Base-by-base conservation (phyloP, 2,329 filamentous ascomycete genomes). In the Fusarium buxicola region DNA sequence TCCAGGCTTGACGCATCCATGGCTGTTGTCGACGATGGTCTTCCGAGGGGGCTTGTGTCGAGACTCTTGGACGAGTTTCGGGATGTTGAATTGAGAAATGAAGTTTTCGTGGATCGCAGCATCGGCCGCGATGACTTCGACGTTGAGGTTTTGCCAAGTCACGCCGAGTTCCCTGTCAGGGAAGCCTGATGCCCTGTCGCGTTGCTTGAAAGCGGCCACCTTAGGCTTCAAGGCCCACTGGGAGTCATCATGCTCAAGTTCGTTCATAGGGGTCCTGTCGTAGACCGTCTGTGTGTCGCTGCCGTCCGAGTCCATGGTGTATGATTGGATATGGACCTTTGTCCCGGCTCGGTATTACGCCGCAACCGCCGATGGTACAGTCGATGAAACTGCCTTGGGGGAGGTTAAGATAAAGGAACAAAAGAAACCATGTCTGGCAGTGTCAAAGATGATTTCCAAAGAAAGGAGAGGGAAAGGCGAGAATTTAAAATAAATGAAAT, bases 1-100 rank as follows among this genome's bases (percentile, higher is more conserved):
- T 16, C 89, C 90, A 0, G 89, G 89, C 72, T 88, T 88, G 46
- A 92, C 86, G 64, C 87, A 90, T 10, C 89, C 89, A 70, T 88
- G 84, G 55, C 83, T 86, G 66, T 85, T 81, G 49, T 89, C 82
- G 18, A 92, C 75, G 40, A 92, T 88, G 0, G 87, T 89, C 61
- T 84, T 85, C 16, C 89, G 74, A 0, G 88, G 85, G 0, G 84
- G 82, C 66, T 85, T 87, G 38, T 77, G 78, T 63, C 78, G 78
- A 54, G 77, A 78, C 63, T 88, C 86, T 65, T 79, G 82, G 63
- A 84, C 65, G n/a, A 81, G 76, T 31, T 83, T 79, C 25, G 81
- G 78, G 3, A 88, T 73, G 69, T 85, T 86, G 77, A 83, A 85
- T 62, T 85, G 86, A 0, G 84, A 85, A 1, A 86, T 47, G 44